Conservation (phyloP, 2,329 filamentous ascomycete species). For the Sporothrix pallida region DNA sequence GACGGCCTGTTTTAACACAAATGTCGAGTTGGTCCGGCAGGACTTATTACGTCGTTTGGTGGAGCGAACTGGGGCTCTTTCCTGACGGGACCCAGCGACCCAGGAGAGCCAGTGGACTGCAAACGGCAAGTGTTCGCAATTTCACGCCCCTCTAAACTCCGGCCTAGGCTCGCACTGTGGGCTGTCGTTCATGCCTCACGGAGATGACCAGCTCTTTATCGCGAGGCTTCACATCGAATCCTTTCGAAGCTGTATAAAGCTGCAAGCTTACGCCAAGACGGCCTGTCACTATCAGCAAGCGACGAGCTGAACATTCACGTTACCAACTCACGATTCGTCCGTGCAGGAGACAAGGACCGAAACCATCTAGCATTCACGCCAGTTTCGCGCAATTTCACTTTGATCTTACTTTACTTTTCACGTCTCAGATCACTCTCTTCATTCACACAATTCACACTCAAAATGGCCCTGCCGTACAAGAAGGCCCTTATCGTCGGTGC, state of each 20-base stretch:
- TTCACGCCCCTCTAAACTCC: slow-evolving; percentile 18
- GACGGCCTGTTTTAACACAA: too few species aligned
- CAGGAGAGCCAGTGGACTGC: too few species aligned
- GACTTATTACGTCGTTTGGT: too few species aligned
- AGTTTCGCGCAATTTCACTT: too few species aligned
- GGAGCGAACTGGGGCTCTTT: too few species aligned
- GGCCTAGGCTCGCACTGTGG: slow-evolving; percentile 8
- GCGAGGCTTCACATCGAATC: slow-evolving; percentile 4
- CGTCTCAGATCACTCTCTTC: background rate
- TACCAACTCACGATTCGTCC: background rate
- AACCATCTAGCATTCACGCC: too few species aligned
- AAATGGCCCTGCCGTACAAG: slow-evolving; percentile 48
- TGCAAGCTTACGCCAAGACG: background rate
- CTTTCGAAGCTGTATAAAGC: background rate
- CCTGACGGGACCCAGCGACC: too few species aligned
- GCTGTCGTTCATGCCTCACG: background rate
- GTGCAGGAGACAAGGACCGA: too few species aligned
- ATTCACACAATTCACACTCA: background rate
- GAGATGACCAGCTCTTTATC: slow-evolving; percentile 1
- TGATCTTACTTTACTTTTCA: background rate
- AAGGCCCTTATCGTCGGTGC: slow-evolving; percentile 58
- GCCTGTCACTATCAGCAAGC: too few species aligned
- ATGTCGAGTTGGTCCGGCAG: too few species aligned
- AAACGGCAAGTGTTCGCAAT: background rate
- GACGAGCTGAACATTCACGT: background rate